Evolutionary conservation across 2,329 filamentous ascomycete genomes (phyloP), one percentile per base, ranked within the genome.

Genomic region (Metarhizium humberi): DNA sequence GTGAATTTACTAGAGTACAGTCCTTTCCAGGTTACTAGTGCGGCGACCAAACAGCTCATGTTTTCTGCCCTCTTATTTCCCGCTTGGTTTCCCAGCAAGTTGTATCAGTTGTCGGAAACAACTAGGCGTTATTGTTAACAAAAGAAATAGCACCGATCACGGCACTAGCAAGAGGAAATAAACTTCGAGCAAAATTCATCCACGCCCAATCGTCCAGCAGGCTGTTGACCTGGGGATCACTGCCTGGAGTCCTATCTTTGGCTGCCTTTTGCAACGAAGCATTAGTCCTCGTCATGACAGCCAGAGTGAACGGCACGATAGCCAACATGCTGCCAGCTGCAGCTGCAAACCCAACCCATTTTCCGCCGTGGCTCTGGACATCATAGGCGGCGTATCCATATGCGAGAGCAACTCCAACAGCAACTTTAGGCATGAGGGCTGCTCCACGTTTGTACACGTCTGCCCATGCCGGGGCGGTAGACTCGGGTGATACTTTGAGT

Each of bases 301-400:
- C n/a, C 11, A 69, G 2, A 1, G 73, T 76, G 49, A 68, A 76
- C 1, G 73, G 73, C 34, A 75, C 64, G 40, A 75, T 74, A 38
- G 58, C 60, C 6, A 73, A 32, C n/a, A 69, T 65, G 45, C 71
- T 62, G 10, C 54, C 61, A 11, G 61, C 72, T 0, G 68, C 71
- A 1, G 61, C 64, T 8, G 60, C 63, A 51, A 69, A 69, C 1
- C 68, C 66, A 51, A 60, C 62, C 73, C 73, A 75, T 30, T 56
- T 56, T 2, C 59, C 59, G 1, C 65, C 65, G 10, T 60, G 60
- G 11, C 60, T 49, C 32, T 56, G 56, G 2, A 65, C 62, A 34
- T 68, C 61, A 46, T 72, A 75, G 8, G 73, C 69, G 6, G 67
- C 67, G 53, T 70, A 70, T 52, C 64, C 57, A 57, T 73, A 73